A percentile compares a stretch with the other conserved stretches of the same genome.
phyloP scores from a whole-genome alignment of 1,284 basidiomycete species.

The Malassezia cuniculi region DNA sequence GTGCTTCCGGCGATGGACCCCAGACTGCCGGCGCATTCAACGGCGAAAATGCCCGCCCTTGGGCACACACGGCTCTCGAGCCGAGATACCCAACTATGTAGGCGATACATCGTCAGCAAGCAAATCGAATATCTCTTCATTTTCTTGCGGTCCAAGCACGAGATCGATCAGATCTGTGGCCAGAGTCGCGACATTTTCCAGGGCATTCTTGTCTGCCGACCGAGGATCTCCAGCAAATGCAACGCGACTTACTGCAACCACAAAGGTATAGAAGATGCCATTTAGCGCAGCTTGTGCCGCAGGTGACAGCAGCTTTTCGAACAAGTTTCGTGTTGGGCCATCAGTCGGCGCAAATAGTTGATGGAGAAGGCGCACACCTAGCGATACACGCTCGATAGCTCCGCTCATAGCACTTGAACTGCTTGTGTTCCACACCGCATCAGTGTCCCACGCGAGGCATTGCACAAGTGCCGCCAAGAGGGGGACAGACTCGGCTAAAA shows the following conservation, averaged over 20 bases:
- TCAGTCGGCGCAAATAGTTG: slow-evolving; percentile 19
- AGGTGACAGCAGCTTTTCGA: slow-evolving; percentile 22
- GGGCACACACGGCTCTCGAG: slow-evolving; percentile 6
- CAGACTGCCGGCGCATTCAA: slow-evolving; percentile 17
- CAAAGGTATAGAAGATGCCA: slow-evolving; percentile 31
- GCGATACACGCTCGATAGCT: slow-evolving; percentile 23
- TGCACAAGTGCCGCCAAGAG: slow-evolving; percentile 25
- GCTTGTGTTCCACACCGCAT: slow-evolving; percentile 19
- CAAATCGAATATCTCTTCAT: slow-evolving; percentile 28
- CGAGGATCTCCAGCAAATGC: slow-evolving; percentile 31
- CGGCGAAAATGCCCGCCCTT: slow-evolving; percentile 8
- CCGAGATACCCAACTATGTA: slow-evolving; percentile 5
- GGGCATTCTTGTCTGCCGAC: slow-evolving; percentile 4
- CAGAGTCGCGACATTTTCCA: slow-evolving; percentile 25
- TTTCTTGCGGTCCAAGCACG: slow-evolving; percentile 31
- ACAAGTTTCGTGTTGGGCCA: slow-evolving; percentile 5
- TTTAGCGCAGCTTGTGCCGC: slow-evolving; percentile 31
- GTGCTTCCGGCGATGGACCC: slow-evolving; percentile 10
- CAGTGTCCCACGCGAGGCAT: slow-evolving; percentile 23
- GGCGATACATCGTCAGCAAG: slow-evolving; percentile 6
- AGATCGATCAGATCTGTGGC: slow-evolving; percentile 31
- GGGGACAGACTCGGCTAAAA: slow-evolving; percentile 25
- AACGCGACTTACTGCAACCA: slow-evolving; percentile 25
- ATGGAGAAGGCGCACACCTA: slow-evolving; percentile 23
- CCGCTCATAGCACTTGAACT: neutral